Percentiles rank a stretch among this genome's conserved stretches.
Conservation (phyloP, 305 asterid genomes). For the Fraxinus platypoda region DNA sequence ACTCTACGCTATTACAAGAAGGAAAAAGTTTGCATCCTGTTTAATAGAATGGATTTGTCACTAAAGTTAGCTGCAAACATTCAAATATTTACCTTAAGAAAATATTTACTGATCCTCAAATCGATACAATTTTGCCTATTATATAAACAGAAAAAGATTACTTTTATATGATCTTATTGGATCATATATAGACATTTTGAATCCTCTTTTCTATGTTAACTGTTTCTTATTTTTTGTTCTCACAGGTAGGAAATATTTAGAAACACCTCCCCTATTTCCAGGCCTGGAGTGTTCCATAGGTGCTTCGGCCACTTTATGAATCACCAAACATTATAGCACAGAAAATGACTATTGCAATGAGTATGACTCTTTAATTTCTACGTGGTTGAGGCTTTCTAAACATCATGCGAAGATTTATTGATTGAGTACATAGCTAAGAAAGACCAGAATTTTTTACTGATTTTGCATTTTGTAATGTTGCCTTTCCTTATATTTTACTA, state of each 20-base stretch:
- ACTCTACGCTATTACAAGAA: too few species aligned
- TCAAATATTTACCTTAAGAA: too few species aligned
- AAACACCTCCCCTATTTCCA: slow-evolving; percentile 25
- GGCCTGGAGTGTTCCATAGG: slow-evolving; percentile 95
- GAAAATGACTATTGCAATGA: slow-evolving; percentile 77
- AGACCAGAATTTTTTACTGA: background rate
- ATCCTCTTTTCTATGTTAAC: too few species aligned
- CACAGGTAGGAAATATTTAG: background rate
- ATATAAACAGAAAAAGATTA: too few species aligned
- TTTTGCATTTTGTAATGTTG: background rate
- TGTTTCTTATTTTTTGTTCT: too few species aligned
- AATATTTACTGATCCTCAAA: too few species aligned
- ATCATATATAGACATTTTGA: too few species aligned
- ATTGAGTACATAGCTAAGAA: background rate
- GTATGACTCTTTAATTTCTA: slow-evolving; percentile 23
- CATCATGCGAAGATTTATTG: background rate
- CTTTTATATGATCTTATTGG: too few species aligned
- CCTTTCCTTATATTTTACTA: background rate
- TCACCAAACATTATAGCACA: slow-evolving; percentile 80
- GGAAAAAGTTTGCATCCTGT: too few species aligned
- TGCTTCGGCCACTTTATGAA: slow-evolving; percentile 85
- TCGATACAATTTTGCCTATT: too few species aligned
- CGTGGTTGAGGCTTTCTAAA: background rate
- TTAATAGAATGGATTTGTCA: too few species aligned
- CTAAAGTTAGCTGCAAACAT: too few species aligned